Evolutionary conservation across 176 grass and related monocot genomes (phyloP).

Genomic region (Echinochloa phyllopogon): DNA sequence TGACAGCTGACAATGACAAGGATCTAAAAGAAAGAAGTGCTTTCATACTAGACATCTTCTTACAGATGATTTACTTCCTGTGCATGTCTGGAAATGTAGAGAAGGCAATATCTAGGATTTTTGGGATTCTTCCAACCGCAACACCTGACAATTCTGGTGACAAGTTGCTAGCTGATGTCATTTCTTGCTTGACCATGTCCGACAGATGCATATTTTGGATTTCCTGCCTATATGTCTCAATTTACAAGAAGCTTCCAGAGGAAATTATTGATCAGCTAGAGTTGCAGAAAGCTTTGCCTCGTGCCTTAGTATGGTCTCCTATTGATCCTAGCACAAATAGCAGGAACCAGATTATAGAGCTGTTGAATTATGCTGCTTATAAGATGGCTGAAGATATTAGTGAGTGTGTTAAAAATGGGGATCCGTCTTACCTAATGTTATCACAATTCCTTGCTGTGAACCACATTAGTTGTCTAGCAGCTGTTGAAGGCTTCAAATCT

Average conservation of each 20-base stretch:
- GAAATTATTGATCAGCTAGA: conserved; percentile 69
- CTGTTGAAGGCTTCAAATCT: conserved; percentile 65
- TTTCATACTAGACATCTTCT: conserved; percentile 85
- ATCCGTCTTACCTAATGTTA: conserved; percentile 67
- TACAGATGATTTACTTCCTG: conserved; percentile 93
- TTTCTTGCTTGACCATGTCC: conserved; percentile 63
- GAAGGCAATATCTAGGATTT: conserved; percentile 72
- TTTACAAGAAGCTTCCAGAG: conserved; percentile 89
- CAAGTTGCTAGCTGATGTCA: conserved; percentile 66
- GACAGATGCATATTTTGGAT: conserved; percentile 97
- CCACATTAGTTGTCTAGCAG: conserved; percentile 71
- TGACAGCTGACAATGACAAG: conserved; percentile 56
- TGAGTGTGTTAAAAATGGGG: conserved; percentile 53
- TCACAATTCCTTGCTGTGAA: conserved; percentile 80
- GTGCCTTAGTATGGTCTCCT: conserved; percentile 67
- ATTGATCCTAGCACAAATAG: conserved; percentile 55
- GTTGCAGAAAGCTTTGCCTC: conserved; percentile 63
- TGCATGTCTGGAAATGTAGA: conserved; percentile 83
- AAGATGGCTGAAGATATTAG: conserved; percentile 71
- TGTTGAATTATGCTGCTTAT: conserved; percentile 68
- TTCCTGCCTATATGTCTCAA: conserved; percentile 74
- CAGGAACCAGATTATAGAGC: conserved; percentile 51
- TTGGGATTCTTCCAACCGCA: conserved; percentile 52
- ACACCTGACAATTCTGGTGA: conserved; percentile 64
- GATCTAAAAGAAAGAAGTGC: conserved; percentile 80